Evolutionary conservation across 2,329 filamentous ascomycete species (phyloP).

Genomic region (Fusarium chlamydosporum): DNA sequence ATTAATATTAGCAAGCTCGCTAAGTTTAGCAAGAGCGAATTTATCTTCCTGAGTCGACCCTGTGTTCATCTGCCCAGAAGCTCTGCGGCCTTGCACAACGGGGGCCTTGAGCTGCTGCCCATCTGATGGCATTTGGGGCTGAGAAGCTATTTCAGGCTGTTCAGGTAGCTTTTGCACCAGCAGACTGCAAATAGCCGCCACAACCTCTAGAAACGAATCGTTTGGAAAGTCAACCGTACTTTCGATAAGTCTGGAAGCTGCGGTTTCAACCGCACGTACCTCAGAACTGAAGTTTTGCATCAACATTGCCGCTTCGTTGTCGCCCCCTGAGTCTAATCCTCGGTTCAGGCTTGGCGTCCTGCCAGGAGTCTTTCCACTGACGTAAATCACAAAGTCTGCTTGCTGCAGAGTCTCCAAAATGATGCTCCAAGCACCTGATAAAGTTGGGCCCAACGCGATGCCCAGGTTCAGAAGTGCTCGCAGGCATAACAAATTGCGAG

Average conservation of each 20-base stretch:
- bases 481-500: conserved; percentile 89
- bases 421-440: conserved; percentile 89
- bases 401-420: conserved; percentile 93
- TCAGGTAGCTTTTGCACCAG: conserved; percentile 62
- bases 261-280: conserved; percentile 88
- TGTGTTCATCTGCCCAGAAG: conserved; percentile 60
- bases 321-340: conserved; percentile 63
- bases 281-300: conserved; percentile 81
- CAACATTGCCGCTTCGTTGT: conserved; percentile 65
- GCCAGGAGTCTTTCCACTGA: conserved; percentile 69
- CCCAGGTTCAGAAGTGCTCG: conserved; percentile 94
- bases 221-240: conserved; percentile 94
- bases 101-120: conserved; percentile 55
- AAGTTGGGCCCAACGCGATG: conserved; percentile 90
- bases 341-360: conserved; percentile 65
- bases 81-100: conserved; percentile 60
- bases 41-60: conserved; percentile 73
- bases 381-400: conserved; percentile 87
- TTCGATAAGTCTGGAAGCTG: conserved; percentile 87
- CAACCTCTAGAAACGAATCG: conserved; percentile 81
- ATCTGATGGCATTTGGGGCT: conserved; percentile 42
- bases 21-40: conserved; percentile 80
- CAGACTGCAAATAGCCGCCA: conserved; percentile 81
- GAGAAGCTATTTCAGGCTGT: conserved; percentile 34
- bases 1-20: conserved; percentile 80